Conservation (phyloP, 208 protist genomes). For the Wallacemonas sp. region DNA sequence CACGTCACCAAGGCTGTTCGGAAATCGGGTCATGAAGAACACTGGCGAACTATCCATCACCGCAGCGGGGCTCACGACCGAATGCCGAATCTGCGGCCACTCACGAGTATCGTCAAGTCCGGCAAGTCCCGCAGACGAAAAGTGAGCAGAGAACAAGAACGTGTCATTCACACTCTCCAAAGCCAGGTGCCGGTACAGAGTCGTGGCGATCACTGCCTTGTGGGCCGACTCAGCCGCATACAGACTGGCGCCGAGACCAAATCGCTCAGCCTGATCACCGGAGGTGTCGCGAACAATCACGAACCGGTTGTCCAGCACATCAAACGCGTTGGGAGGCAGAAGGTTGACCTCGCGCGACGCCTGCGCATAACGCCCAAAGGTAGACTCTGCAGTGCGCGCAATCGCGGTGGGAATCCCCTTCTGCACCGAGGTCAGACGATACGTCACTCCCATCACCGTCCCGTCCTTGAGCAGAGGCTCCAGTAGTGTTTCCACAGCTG, state of each 20-base stretch:
- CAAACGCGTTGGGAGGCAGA: conserved; percentile 36
- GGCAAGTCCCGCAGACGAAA: background rate
- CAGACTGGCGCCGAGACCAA: conserved; percentile 22
- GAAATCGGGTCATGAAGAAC: conserved; percentile 38
- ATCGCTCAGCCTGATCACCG: conserved; percentile 2
- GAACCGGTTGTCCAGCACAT: conserved; percentile 22
- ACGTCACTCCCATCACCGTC: conserved; percentile 5
- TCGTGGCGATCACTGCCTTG: conserved; percentile 22
- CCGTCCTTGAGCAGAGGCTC: background rate
- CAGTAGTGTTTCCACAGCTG: conserved; percentile 8
- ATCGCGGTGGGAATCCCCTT: background rate
- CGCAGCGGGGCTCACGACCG: conserved; percentile 2
- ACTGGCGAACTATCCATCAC: conserved; percentile 35
- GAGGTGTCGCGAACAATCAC: conserved; percentile 15
- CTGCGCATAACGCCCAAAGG: conserved; percentile 6
- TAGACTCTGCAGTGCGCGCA: background rate
- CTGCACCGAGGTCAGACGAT: background rate
- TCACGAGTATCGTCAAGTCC: background rate
- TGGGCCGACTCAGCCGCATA: conserved; percentile 16
- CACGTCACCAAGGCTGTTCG: conserved; percentile 32
- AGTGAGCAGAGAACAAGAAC: conserved; percentile 6
- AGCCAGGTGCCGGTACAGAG: background rate
- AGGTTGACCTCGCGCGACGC: conserved; percentile 2
- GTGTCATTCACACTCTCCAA: background rate
- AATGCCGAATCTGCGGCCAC: background rate